Evolutionary conservation across 1,284 basidiomycete genomes (phyloP).

Genomic region (Leccinum discolor): DNA sequence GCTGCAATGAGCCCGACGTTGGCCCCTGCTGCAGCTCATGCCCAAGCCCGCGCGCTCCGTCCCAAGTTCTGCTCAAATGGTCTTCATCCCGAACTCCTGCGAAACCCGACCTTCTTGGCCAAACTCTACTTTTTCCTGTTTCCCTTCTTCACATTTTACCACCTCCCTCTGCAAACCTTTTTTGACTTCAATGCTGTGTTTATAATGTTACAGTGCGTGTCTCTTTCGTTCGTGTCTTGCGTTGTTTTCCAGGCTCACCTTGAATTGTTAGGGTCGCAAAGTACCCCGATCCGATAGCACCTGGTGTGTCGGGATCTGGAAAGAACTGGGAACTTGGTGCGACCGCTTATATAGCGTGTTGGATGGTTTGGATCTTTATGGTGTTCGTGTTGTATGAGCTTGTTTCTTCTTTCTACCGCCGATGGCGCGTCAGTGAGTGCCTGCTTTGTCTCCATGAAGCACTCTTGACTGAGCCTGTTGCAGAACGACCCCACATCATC

Average conservation of each 20-base stretch:
- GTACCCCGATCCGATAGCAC: conserved; percentile 65
- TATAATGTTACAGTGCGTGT: conserved; percentile 72
- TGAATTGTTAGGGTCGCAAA: conserved; percentile 55
- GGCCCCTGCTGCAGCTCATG: conserved; percentile 38
- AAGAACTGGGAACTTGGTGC: conserved; percentile 76
- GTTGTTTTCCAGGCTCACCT: conserved; percentile 13
- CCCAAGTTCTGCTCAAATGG: conserved; percentile 66
- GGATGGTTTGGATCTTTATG: conserved; percentile 72
- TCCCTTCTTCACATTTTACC: conserved; percentile 67
- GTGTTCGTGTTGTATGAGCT: conserved; percentile 82
- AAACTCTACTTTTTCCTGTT: conserved; percentile 66
- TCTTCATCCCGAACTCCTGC: conserved; percentile 65
- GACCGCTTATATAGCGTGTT: conserved; percentile 80
- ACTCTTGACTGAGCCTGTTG: conserved; percentile 1
- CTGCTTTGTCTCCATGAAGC: conserved; percentile 4
- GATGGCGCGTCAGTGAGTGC: conserved; percentile 84
- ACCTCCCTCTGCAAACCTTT: conserved; percentile 74
- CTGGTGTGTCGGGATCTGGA: conserved; percentile 67
- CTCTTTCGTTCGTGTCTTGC: conserved; percentile 7
- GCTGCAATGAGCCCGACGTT: conserved; percentile 49
- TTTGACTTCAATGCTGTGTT: conserved; percentile 83
- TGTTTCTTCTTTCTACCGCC: conserved; percentile 74
- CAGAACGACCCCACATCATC: conserved; percentile 79
- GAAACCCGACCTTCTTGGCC: conserved; percentile 55
- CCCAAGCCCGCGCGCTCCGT: conserved; percentile 40